Percentiles rank a stretch among this genome's conserved stretches.
These are phyloP conservation scores for Arachis hypogaea DNA, from an alignment of 306 rosid species.

Conservation along the genomic window DNA sequence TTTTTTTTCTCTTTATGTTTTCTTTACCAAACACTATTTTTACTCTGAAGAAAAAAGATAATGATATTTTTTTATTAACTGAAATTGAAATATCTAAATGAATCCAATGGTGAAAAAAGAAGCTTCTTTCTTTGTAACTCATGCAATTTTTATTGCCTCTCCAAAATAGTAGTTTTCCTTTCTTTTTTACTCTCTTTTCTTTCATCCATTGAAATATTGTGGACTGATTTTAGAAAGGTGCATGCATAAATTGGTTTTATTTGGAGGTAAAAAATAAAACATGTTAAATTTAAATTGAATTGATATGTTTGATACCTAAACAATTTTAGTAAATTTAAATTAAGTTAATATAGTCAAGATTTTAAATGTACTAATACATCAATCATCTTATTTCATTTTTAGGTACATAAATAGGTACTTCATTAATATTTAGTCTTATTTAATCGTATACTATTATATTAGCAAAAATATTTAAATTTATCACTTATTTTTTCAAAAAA, in stretches of 20 bases:
- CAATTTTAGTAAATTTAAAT: too few species aligned
- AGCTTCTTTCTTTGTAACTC: conserved; percentile 38
- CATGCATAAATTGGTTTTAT: not conserved
- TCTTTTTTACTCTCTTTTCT: not conserved
- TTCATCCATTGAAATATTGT: conserved; percentile 19
- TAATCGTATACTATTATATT: too few species aligned
- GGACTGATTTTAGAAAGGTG: not conserved
- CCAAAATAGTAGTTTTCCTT: conserved; percentile 41
- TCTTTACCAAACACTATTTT: conserved; percentile 46
- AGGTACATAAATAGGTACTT: too few species aligned
- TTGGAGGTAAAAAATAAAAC: not conserved
- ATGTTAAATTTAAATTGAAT: not conserved
- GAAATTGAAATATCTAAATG: conserved; percentile 39
- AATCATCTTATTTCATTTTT: too few species aligned
- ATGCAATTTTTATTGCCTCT: conserved; percentile 16
- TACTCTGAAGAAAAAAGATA: not conserved
- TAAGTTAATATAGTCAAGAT: too few species aligned
- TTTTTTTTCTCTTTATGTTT: conserved; percentile 35
- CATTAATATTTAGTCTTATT: too few species aligned
- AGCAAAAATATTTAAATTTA: too few species aligned
- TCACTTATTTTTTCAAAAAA: too few species aligned
- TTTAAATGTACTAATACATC: too few species aligned
- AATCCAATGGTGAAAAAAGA: conserved; percentile 43
- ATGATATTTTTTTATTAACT: not conserved
- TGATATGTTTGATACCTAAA: not conserved